Percentiles rank a stretch among this genome's conserved stretches.
Evolutionary conservation across 2,329 filamentous ascomycete genomes (phyloP).

Genomic region (Elsinoe arachidis): DNA sequence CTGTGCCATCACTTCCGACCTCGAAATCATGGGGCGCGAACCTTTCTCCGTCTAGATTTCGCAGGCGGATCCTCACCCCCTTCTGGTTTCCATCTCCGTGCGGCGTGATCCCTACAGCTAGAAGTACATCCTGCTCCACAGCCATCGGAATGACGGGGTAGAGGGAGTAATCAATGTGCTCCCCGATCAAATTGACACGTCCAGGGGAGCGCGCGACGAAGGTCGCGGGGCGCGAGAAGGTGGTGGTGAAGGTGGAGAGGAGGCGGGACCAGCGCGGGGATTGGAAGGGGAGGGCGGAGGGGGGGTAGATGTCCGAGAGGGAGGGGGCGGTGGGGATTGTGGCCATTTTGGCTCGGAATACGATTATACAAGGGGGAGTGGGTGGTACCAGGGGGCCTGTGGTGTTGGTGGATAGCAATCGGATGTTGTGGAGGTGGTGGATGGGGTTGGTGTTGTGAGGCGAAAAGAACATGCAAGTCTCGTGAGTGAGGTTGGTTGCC

Average conservation of each 20-base stretch:
- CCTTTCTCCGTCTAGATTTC: conserved; percentile 67
- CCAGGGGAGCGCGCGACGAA: conserved; percentile 88
- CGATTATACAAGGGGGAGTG: neutral
- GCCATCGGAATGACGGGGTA: conserved; percentile 96
- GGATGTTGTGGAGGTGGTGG: neutral
- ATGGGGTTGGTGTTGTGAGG: neutral
- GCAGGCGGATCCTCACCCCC: conserved; percentile 60
- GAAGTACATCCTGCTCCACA: conserved; percentile 79
- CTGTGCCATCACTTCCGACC: conserved; percentile 50
- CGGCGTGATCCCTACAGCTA: conserved; percentile 61
- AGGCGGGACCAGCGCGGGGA: conserved; percentile 67
- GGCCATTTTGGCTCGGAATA: conserved; percentile 5
- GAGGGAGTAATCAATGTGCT: conserved; percentile 97
- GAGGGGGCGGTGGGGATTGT: conserved; percentile 57
- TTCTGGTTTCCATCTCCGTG: no score
- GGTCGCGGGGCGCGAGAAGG: conserved; percentile 61
- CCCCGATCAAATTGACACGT: conserved; percentile 95
- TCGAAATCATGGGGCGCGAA: conserved; percentile 70
- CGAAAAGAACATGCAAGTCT: neutral
- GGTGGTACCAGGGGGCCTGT: neutral
- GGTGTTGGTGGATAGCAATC: neutral
- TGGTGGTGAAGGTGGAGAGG: conserved; percentile 58
- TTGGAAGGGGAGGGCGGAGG: conserved; percentile 59
- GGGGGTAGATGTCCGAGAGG: conserved; percentile 74
- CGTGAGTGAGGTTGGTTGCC: neutral